Conservation (phyloP, 805 yeast genomes). For the Starmerella apicola region DNA sequence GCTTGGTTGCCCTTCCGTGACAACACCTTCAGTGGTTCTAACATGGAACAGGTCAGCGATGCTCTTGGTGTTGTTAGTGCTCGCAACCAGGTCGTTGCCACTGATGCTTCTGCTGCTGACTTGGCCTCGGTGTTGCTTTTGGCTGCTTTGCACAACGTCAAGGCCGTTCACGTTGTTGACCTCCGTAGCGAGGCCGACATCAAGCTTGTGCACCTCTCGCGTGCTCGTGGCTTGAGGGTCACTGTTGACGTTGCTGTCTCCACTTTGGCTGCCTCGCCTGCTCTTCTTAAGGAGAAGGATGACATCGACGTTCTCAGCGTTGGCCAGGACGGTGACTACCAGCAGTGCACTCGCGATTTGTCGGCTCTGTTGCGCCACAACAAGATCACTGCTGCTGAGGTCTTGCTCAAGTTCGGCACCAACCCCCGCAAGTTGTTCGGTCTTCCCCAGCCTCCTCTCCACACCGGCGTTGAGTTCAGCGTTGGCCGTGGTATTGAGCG, state of each 20-base stretch:
- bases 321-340: conserved; percentile 65
- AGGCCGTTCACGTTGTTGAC: conserved; percentile 79
- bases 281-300: conserved; percentile 64
- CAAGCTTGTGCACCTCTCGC: conserved; percentile 71
- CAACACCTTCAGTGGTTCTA: conserved; percentile 32
- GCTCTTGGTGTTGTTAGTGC: conserved; percentile 60
- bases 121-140: conserved; percentile 82
- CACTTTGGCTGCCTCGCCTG: conserved; percentile 63
- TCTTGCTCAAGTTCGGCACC: conserved; percentile 59
- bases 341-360: conserved; percentile 71
- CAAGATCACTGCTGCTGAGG: conserved; percentile 57
- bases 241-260: conserved; percentile 77
- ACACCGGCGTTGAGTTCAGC: conserved; percentile 60
- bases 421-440: conserved; percentile 75
- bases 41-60: conserved; percentile 37
- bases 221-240: conserved; percentile 65
- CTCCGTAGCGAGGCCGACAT: conserved; percentile 73
- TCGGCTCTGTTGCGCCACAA: conserved; percentile 68
- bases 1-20: conserved; percentile 50
- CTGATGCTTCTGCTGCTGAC: conserved; percentile 86
- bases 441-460: conserved; percentile 54
- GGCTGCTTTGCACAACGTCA: conserved; percentile 66
- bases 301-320: conserved; percentile 77
- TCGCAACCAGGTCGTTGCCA: conserved; percentile 72
- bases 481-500: conserved; percentile 80